Evolutionary conservation across 2,329 filamentous ascomycete species (phyloP).

Genomic region (Aureobasidium musti): DNA sequence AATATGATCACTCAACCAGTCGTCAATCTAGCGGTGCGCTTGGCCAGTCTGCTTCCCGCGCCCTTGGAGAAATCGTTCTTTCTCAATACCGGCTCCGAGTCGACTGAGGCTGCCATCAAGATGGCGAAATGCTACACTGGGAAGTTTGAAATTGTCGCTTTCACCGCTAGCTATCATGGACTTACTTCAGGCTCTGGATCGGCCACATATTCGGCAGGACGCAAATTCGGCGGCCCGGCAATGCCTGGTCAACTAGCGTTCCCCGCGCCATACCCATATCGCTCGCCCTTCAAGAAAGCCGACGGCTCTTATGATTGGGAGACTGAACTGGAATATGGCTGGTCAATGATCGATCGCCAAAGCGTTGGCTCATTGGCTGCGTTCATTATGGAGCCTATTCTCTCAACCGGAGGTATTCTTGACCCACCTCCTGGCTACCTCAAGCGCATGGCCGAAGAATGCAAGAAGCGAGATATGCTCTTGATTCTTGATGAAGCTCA

Average conservation of each 20-base stretch:
- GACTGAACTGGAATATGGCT: conserved; percentile 64
- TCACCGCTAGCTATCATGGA: conserved; percentile 63
- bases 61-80: conserved; percentile 60
- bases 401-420: conserved; percentile 62
- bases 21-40: conserved; percentile 55
- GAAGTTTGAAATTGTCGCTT: conserved; percentile 64
- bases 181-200: conserved; percentile 57
- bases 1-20: conserved; percentile 62
- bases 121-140: conserved; percentile 65
- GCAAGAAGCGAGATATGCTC: conserved; percentile 58
- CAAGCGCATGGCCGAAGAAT: conserved; percentile 56
- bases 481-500: conserved; percentile 63
- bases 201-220: conserved; percentile 58
- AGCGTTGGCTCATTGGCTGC: conserved; percentile 64
- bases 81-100: conserved; percentile 58
- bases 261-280: conserved; percentile 62
- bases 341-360: conserved; percentile 61
- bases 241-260: conserved; percentile 61
- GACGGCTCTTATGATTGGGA: conserved; percentile 67
- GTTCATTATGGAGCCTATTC: conserved; percentile 63
- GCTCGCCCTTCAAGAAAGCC: conserved; percentile 60
- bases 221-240: conserved; percentile 50
- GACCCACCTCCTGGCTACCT: conserved; percentile 62
- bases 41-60: conserved; percentile 53
- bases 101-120: conserved; percentile 62